Evolutionary conservation across 306 rosid species (phyloP).

Genomic region (Vigna angularis): DNA sequence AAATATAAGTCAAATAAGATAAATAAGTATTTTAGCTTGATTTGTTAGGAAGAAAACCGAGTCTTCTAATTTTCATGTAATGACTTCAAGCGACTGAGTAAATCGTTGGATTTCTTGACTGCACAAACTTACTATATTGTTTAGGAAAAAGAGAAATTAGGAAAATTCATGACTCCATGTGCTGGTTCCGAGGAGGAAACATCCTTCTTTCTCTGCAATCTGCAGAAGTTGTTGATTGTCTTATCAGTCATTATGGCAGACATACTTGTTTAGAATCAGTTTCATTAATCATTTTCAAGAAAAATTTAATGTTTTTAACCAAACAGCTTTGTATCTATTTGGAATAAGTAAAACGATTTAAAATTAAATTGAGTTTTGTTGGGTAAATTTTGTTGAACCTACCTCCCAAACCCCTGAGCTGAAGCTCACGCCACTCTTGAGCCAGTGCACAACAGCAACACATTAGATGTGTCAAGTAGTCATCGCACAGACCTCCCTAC

Average conservation of each 20-base stretch:
- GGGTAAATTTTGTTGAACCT: background rate
- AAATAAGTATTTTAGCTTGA: background rate
- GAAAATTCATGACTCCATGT: background rate
- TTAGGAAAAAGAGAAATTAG: no score
- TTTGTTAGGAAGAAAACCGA: background rate
- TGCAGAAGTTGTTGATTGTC: background rate
- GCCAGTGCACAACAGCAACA: slow-evolving; percentile 58
- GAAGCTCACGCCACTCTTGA: slow-evolving; percentile 51
- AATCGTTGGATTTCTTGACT: background rate
- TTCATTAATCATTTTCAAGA: background rate
- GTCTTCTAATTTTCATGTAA: background rate
- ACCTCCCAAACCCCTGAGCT: slow-evolving; percentile 43
- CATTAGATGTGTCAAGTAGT: slow-evolving; percentile 47
- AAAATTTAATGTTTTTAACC: background rate
- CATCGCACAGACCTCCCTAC: slow-evolving; percentile 51
- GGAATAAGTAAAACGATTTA: background rate
- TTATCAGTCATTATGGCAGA: background rate
- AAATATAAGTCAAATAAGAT: background rate
- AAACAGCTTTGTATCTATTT: background rate
- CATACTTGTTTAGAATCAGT: background rate
- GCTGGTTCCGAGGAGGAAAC: slow-evolving; percentile 17
- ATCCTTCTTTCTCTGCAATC: slow-evolving; percentile 10
- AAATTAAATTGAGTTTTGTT: background rate
- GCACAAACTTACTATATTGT: background rate
- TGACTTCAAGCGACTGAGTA: background rate